Base-by-base conservation (phyloP, 169 alveolate species). In the Cryptosporidium meleagridis region DNA sequence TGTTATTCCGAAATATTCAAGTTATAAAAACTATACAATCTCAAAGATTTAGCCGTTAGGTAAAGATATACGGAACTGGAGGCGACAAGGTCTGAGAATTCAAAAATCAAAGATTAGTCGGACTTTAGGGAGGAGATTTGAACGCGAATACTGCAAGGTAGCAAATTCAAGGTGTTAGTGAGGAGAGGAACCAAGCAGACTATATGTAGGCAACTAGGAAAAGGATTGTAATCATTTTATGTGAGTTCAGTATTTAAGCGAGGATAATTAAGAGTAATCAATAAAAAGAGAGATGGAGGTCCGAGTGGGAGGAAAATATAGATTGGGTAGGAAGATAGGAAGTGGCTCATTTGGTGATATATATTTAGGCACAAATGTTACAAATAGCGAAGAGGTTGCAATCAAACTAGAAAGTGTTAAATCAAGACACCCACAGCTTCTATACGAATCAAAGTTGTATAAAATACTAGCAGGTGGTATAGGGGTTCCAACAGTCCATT, bases 281-380 rank as follows among this genome's bases (percentile, higher is more conserved):
- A n/a, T 12, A 65, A 29, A 10, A 65, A 65, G 51, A 55, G 51
- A 61, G n/a, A 96, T 98, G 98, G 99, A 97, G 95, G 95, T 97
- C 85, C 94, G 98, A 91, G 99, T 97, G 61, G 99, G 99, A 75
- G 98, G 98, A 75, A 96, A 97, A 93, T 98, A 96, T 94, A 97
- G 98, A 85, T 93, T 98, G 85, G 99, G 99, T 61, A 97, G 98
- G 89, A 98, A 98, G 93, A 96, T 98, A 69, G 99, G 99, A 55
- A 95, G 98, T 91, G 99, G 99, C n/a, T 96, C 99, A 39, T 98
- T 98, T 93, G 99, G 99, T 52, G 99, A 97, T 86, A 97, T 98
- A 69, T 98, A 97, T 94, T 95, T 95, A 92, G 99, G 98, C 16
- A 95, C 96, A 14, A 98, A 98, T 91, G 96, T 96, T 51, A 92